Evolutionary conservation across 2,329 filamentous ascomycete genomes (phyloP).

Genomic region (Sclerotinia spermophila): DNA sequence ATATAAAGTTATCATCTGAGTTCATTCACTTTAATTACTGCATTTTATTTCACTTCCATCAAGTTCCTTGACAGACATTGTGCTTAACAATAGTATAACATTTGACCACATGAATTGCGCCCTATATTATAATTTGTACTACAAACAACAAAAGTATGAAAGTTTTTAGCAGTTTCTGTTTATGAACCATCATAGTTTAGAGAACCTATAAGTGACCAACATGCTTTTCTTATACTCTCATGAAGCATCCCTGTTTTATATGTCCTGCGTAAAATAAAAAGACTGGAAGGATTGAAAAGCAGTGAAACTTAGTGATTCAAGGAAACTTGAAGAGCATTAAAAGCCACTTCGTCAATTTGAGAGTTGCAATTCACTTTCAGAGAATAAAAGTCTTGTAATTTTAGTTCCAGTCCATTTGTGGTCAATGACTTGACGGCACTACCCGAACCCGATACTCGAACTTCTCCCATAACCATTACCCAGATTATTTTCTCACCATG

Average conservation of each 20-base stretch:
- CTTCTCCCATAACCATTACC: background rate
- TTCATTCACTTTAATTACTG: background rate
- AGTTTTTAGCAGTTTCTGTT: background rate
- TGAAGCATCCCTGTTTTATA: background rate
- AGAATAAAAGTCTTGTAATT: background rate
- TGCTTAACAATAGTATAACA: background rate
- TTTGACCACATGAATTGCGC: accelerated
- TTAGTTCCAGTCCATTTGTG: background rate
- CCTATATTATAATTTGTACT: background rate
- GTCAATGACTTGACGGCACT: background rate
- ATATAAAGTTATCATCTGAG: background rate
- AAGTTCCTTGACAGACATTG: background rate
- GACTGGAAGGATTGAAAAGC: background rate
- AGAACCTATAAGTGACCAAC: background rate
- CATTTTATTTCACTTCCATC: background rate
- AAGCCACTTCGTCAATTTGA: background rate
- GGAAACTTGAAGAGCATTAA: accelerated
- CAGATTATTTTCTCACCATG: too few relatives aligned
- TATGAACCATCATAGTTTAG: background rate
- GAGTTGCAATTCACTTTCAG: background rate
- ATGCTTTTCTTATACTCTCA: background rate
- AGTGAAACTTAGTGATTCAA: background rate
- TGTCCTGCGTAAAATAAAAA: background rate
- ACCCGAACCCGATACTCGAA: background rate
- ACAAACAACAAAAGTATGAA: background rate